Conservation (phyloP, 2,329 filamentous ascomycete genomes). For the Ophiostoma piceae region DNA sequence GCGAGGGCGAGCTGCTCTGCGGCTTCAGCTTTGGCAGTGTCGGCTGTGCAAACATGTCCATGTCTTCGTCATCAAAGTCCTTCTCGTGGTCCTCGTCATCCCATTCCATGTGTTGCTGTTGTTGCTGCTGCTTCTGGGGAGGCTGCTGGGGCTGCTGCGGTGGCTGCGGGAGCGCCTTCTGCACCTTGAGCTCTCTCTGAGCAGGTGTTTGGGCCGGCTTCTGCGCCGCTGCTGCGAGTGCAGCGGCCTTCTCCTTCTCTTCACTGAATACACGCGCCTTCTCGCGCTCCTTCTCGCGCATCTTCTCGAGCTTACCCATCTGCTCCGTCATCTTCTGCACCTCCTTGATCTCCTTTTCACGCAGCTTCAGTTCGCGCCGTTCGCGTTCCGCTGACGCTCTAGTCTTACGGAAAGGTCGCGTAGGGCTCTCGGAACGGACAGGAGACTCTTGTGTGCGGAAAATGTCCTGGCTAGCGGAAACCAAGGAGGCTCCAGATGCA, state of each 20-base stretch:
- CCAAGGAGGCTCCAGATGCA: constrained; percentile 24
- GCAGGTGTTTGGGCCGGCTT: constrained; percentile 32
- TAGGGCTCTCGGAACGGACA: constrained; percentile 40
- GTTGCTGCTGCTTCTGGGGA: neutral
- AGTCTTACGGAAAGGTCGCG: constrained; percentile 45
- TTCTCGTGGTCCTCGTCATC: constrained; percentile 21
- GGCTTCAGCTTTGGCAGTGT: constrained; percentile 20
- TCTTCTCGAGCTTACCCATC: constrained; percentile 59
- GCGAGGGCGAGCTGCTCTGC: constrained; percentile 31
- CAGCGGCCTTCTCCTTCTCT: constrained; percentile 47
- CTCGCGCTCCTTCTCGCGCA: constrained; percentile 64
- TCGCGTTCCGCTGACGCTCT: constrained; percentile 57
- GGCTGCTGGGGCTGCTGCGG: neutral
- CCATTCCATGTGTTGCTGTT: neutral
- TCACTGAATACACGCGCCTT: constrained; percentile 57
- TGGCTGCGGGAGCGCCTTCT: constrained; percentile 35
- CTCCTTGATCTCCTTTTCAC: constrained; percentile 56
- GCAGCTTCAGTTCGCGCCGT: constrained; percentile 51
- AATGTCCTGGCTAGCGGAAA: constrained; percentile 27
- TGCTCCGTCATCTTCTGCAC: constrained; percentile 56
- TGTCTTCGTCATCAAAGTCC: constrained; percentile 25
- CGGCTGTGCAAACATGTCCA: constrained; percentile 24
- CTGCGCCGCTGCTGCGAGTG: constrained; percentile 42
- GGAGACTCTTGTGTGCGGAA: constrained; percentile 25
- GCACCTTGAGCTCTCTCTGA: constrained; percentile 47